These are phyloP conservation scores for Pseudocercospora crystallina DNA, from an alignment of 2,329 filamentous ascomycete genomes.

Conservation along the genomic window DNA sequence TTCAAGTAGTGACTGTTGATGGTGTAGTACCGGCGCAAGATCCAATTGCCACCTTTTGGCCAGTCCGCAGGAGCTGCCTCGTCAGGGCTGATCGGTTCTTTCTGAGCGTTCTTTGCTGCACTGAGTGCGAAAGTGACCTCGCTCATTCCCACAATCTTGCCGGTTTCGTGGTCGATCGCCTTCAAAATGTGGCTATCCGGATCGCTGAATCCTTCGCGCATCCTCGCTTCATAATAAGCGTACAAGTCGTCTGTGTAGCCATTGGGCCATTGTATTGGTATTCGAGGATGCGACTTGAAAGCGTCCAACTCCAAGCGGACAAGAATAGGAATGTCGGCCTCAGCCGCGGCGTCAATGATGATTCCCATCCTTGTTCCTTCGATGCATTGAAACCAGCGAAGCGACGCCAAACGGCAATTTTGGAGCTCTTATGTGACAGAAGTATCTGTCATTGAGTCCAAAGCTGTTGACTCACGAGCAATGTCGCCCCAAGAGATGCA, in stretches of 20 bases:
- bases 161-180: conserved; percentile 23
- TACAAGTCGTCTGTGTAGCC: conserved; percentile 28
- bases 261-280: conserved; percentile 26
- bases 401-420: too few species aligned
- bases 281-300: conserved; percentile 28
- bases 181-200: conserved; percentile 17
- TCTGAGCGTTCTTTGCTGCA: conserved; percentile 7
- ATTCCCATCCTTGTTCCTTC: conserved; percentile 18
- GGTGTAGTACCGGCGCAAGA: conserved; percentile 21
- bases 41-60: conserved; percentile 27
- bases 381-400: too few species aligned
- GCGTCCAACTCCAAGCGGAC: conserved; percentile 26
- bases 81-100: conserved; percentile 7
- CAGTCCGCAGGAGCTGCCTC: conserved; percentile 23
- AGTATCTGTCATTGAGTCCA: too few species aligned
- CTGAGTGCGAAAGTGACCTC: conserved; percentile 25
- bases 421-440: too few species aligned
- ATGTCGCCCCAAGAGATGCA: too few species aligned
- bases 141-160: conserved; percentile 24
- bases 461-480: too few species aligned
- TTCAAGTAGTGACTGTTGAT: conserved; percentile 18
- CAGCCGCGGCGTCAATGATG: conserved; percentile 16
- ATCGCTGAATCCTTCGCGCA: conserved; percentile 15
- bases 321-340: conserved; percentile 25
- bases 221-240: conserved; percentile 22